Evolutionary conservation across 108 stramenopile species (phyloP).

Genomic region (Fragilaria crotonensis): DNA sequence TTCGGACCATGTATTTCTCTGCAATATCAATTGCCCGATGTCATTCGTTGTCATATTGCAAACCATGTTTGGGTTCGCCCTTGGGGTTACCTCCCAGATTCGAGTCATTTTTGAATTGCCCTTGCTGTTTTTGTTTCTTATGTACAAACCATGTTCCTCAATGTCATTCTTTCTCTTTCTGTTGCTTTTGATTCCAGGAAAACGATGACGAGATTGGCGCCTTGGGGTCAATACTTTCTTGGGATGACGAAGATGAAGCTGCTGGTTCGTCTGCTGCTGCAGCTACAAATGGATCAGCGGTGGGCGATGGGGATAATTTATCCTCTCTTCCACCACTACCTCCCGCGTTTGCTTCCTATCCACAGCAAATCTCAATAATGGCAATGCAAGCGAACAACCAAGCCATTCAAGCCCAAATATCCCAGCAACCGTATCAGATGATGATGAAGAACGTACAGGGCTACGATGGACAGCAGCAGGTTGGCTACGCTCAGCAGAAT

Average conservation of each 20-base stretch:
- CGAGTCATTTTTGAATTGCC: too few species aligned
- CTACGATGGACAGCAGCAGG: not conserved
- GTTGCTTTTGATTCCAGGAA: constrained; percentile 5
- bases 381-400: constrained; percentile 1
- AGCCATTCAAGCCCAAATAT: not conserved
- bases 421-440: not conserved
- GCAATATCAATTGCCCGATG: too few species aligned
- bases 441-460: not conserved
- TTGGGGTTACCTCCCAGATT: too few species aligned
- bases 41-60: too few species aligned
- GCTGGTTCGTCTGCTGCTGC: constrained; percentile 1
- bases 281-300: not conserved
- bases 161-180: too few species aligned
- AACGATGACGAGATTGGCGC: constrained; percentile 55
- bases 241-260: constrained; percentile 58
- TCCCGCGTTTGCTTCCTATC: not conserved
- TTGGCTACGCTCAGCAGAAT: constrained; percentile 1
- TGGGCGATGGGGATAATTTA: not conserved
- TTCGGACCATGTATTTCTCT: too few species aligned
- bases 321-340: not conserved
- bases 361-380: not conserved
- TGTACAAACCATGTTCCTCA: too few species aligned
- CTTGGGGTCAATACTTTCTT: constrained; percentile 46
- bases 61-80: too few species aligned
- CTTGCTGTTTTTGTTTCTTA: too few species aligned